Percentiles rank a stretch among this genome's conserved stretches.
Conservation (phyloP, 805 yeast species). For the Sungouiozyma ichnusensis region DNA sequence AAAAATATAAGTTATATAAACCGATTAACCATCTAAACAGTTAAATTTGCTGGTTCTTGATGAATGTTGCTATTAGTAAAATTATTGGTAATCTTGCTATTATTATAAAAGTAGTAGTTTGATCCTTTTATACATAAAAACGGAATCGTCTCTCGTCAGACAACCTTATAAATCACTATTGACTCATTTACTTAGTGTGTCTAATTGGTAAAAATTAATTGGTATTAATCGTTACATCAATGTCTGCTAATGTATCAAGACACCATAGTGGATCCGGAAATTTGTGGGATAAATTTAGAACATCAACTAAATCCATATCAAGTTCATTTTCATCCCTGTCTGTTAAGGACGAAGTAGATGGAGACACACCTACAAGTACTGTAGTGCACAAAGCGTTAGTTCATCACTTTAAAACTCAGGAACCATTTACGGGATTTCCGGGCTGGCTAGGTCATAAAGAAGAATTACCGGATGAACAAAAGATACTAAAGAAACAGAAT, state of each 20-base stretch:
- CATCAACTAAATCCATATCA: constrained; percentile 24
- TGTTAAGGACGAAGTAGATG: constrained; percentile 32
- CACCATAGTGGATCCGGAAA: constrained; percentile 13
- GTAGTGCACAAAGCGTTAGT: constrained; percentile 37
- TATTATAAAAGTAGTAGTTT: too few relatives aligned
- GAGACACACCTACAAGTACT: constrained; percentile 33
- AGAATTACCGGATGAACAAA: constrained; percentile 26
- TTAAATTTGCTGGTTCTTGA: neutral
- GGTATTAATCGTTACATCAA: too few relatives aligned
- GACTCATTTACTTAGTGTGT: too few relatives aligned
- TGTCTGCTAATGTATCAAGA: constrained; percentile 1
- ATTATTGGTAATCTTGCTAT: too few relatives aligned
- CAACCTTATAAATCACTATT: too few relatives aligned
- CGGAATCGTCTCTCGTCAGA: too few relatives aligned
- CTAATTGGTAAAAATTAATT: too few relatives aligned
- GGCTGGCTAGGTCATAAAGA: constrained; percentile 30
- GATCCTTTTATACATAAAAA: too few relatives aligned
- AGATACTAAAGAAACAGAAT: constrained; percentile 21
- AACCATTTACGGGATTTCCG: constrained; percentile 29
- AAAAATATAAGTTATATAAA: too few relatives aligned
- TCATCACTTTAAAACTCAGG: constrained; percentile 29
- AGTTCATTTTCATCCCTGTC: constrained; percentile 21
- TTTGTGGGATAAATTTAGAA: constrained; percentile 25
- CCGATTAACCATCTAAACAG: too few relatives aligned
- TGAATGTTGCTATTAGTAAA: neutral